Evolutionary conservation across 345 rosid species (phyloP).

Genomic region (Moringa oleifera): DNA sequence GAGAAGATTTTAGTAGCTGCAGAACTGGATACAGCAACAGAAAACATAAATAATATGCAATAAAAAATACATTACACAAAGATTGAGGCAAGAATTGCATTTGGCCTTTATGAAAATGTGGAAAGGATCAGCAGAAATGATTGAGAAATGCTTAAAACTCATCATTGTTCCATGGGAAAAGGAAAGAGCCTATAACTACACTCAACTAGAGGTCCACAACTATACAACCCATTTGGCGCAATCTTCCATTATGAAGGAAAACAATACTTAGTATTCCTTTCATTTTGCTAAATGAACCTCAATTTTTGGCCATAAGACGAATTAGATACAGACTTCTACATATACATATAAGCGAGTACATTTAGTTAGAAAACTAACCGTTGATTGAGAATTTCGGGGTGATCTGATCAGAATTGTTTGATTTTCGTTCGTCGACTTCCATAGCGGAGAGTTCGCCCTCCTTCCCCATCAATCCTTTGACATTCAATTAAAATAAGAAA

Average conservation of each 20-base stretch:
- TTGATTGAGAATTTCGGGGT: constrained; percentile 65
- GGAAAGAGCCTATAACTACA: not conserved
- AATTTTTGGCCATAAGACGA: not conserved
- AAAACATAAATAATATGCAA: not conserved
- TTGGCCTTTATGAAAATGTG: not conserved
- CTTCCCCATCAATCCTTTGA: constrained; percentile 35
- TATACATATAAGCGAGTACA: too few species aligned
- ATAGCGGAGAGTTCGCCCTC: constrained; percentile 42
- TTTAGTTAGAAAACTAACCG: constrained; percentile 37
- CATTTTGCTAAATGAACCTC: not conserved
- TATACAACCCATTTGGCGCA: not conserved
- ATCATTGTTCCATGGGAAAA: not conserved
- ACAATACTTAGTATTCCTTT: not conserved
- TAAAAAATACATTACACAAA: not conserved
- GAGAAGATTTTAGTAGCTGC: constrained; percentile 85
- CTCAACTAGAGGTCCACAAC: not conserved
- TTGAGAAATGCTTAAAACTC: not conserved
- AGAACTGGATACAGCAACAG: constrained; percentile 41
- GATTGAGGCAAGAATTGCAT: not conserved
- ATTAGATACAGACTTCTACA: not conserved
- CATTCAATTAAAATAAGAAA: not conserved
- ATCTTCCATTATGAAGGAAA: not conserved
- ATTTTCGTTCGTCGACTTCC: constrained; percentile 68
- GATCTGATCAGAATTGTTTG: constrained; percentile 51
- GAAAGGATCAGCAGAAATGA: not conserved